Conservation (phyloP, 1,139 yeast species). For the Hansenula anomala region DNA sequence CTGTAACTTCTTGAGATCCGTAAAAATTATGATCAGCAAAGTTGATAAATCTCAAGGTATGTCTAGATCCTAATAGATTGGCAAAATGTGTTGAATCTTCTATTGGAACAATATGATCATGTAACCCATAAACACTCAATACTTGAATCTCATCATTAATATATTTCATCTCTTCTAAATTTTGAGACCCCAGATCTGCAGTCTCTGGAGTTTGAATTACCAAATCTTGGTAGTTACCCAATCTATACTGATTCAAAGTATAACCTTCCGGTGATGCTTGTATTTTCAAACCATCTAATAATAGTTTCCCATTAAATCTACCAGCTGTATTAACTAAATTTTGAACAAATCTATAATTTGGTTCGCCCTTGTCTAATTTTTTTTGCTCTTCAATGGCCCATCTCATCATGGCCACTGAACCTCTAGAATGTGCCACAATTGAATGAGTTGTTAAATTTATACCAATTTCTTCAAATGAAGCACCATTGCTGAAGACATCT, state of each 20-base stretch:
- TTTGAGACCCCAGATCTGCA: conserved; percentile 45
- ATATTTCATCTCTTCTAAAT: conserved; percentile 36
- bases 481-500: conserved; percentile 34
- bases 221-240: conserved; percentile 41
- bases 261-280: conserved; percentile 30
- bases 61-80: conserved; percentile 51
- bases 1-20: conserved; percentile 39
- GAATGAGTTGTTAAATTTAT: conserved; percentile 44
- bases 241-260: conserved; percentile 36
- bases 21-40: conserved; percentile 80
- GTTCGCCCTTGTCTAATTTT: conserved; percentile 26
- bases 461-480: conserved; percentile 28
- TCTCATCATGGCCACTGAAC: conserved; percentile 68
- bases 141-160: conserved; percentile 49
- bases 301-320: conserved; percentile 43
- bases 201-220: conserved; percentile 51
- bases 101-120: conserved; percentile 62
- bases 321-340: conserved; percentile 69
- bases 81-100: conserved; percentile 58
- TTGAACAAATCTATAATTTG: conserved; percentile 44
- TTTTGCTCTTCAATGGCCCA: conserved; percentile 54
- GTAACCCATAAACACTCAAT: conserved; percentile 65
- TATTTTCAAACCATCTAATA: conserved; percentile 24
- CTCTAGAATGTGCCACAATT: conserved; percentile 76
- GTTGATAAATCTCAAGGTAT: conserved; percentile 52